phyloP scores from a whole-genome alignment of 306 rosid species.

The Citrullus mucosospermus region DNA sequence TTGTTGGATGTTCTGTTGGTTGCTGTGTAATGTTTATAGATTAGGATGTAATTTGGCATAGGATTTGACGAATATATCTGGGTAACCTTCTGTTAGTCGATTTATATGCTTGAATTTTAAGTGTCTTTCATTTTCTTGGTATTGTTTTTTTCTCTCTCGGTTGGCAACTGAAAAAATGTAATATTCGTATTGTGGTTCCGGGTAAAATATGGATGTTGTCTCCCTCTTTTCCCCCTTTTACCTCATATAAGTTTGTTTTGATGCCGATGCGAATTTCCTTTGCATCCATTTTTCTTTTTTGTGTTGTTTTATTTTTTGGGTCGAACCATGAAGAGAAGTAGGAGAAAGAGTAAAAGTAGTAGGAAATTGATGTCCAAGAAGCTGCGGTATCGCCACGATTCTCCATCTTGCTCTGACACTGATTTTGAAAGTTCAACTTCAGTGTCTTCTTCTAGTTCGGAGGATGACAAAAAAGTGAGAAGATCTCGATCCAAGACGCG shows the following conservation, averaged over 20 bases:
- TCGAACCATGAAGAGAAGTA: constrained; percentile 30
- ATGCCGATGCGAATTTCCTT: not conserved
- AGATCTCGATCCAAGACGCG: constrained; percentile 30
- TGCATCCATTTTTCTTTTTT: not conserved
- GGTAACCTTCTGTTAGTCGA: not conserved
- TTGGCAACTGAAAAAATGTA: not conserved
- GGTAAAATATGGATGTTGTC: not conserved
- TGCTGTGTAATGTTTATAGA: not conserved
- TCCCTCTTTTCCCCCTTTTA: not conserved
- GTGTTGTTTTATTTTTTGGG: constrained; percentile 11
- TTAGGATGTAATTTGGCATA: not conserved
- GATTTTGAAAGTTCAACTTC: constrained; percentile 33
- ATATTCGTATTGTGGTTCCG: not conserved
- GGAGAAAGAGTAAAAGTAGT: constrained; percentile 26
- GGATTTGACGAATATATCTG: not conserved
- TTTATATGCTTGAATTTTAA: not conserved
- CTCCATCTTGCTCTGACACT: constrained; percentile 32
- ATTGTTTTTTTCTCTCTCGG: not conserved
- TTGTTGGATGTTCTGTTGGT: not conserved
- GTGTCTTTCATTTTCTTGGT: not conserved
- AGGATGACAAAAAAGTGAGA: constrained; percentile 33
- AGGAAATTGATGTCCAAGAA: constrained; percentile 52
- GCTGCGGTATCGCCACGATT: constrained; percentile 32
- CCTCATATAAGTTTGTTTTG: not conserved
- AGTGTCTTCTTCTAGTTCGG: constrained; percentile 36